Evolutionary conservation across 2,329 filamentous ascomycete species (phyloP), one percentile per base, ranked within the genome.

Genomic region (Microcyclosporella mali): DNA sequence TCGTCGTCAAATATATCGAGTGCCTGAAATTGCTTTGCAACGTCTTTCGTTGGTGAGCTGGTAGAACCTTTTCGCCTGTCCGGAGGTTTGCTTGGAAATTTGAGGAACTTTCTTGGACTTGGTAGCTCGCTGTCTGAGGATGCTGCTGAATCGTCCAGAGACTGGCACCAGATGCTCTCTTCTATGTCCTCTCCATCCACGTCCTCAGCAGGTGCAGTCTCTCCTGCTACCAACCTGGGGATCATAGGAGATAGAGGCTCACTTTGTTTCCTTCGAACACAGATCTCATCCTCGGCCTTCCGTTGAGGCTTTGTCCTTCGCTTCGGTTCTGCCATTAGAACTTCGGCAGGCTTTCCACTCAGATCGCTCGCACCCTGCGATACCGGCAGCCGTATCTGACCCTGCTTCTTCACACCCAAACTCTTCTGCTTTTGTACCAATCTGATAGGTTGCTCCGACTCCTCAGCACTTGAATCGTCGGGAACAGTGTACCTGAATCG

Each of bases 121-220:
- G 56, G 57, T 8, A 61, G 43, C 10, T 57, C 56, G 9, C 54
- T 52, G 1, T 57, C 56, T 19, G 53, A 60, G 6, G 41, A 39
- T 15, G 30, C 29, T 7, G 42, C 40, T 14, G 49, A 49, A 3
- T 35, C 42, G n/a, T 50, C 45, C 18, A 53, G 49, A 18, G 57
- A 58, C 10, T 56, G 60, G 36, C 60, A 61, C 56, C 56, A 61
- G 10, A 64, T 54, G 50, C 61, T 64, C 46, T 63, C 58, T 36
- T 65, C 60, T 3, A 59, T 36, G 31, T 64, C 59, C 6, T 46
- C 40, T 30, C 57, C 56, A 21, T 55, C 55, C 1, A 47, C 44
- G 6, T 53, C 31, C 21, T 9, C 21, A 4, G 9, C 21, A 25
- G 21, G 21, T 25, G 21, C 9, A 9, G 21, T 25, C 21, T 25